These are phyloP conservation scores for Pseudopyrenochaeta lycopersici DNA, from an alignment of 2,329 filamentous ascomycete genomes.

Conservation along the genomic window DNA sequence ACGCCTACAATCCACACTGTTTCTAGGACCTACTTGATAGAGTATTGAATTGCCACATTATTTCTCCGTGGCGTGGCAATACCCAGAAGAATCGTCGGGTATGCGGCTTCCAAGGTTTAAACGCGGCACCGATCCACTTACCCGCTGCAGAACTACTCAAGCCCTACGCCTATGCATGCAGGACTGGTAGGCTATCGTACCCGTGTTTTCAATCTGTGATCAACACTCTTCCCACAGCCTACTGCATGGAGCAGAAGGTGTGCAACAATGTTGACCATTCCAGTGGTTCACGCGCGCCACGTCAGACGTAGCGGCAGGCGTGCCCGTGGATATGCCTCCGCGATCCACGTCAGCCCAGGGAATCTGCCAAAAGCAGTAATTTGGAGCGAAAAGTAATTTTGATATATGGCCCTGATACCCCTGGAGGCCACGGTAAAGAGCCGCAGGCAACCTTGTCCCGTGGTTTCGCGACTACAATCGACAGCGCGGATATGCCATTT, in stretches of 20 bases:
- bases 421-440: not conserved
- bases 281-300: not conserved
- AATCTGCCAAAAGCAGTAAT: not conserved
- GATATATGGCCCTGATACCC: not conserved
- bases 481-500: not conserved
- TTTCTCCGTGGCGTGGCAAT: not conserved
- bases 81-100: not conserved
- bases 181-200: conserved; percentile 1
- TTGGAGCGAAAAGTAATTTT: not conserved
- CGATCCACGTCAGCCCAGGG: not conserved
- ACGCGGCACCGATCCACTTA: not conserved
- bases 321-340: not conserved
- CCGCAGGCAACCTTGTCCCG: not conserved
- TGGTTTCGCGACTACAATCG: not conserved
- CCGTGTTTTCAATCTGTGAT: conserved; percentile 15
- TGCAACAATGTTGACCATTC: not conserved
- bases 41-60: not conserved
- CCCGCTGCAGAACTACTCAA: not conserved
- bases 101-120: not conserved
- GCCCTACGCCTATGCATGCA: not conserved
- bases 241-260: conserved; percentile 2
- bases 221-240: conserved; percentile 7
- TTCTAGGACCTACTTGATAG: not conserved
- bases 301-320: not conserved
- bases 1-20: not conserved